phyloP scores from a whole-genome alignment of 352 stramenopile genomes.

The Phytophthora pistaciae region DNA sequence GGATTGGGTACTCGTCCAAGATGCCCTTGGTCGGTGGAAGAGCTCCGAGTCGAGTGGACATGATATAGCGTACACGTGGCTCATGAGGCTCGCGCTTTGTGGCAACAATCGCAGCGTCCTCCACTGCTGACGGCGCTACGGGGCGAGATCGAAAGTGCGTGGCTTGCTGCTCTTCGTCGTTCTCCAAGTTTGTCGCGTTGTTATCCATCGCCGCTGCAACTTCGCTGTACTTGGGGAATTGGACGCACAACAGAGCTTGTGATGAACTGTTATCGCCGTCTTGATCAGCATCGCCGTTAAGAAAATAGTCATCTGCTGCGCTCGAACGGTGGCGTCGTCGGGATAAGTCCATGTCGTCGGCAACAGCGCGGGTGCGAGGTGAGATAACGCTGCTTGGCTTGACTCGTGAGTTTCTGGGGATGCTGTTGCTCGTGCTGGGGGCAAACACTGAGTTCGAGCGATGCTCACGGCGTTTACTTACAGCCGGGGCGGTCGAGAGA shows the following conservation, averaged over 20 bases:
- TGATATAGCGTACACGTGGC: constrained; percentile 76
- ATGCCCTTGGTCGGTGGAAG: constrained; percentile 70
- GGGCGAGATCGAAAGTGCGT: constrained; percentile 67
- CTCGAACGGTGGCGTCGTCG: constrained; percentile 5
- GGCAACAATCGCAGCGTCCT: constrained; percentile 44
- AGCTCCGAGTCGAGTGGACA: constrained; percentile 61
- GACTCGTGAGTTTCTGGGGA: constrained; percentile 8
- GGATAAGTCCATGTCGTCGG: constrained; percentile 14
- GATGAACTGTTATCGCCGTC: constrained; percentile 3
- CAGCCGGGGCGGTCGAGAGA: not conserved
- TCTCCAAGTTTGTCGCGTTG: constrained; percentile 17
- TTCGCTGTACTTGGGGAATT: constrained; percentile 25
- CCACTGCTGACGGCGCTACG: constrained; percentile 42
- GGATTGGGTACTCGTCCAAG: constrained; percentile 78
- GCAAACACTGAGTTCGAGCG: constrained; percentile 19
- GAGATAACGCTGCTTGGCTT: constrained; percentile 39
- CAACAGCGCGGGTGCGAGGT: constrained; percentile 24
- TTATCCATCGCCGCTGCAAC: constrained; percentile 1
- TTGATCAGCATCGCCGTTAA: not conserved
- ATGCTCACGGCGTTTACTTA: constrained; percentile 9
- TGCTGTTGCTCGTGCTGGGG: not conserved
- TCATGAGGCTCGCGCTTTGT: constrained; percentile 44
- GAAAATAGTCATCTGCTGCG: constrained; percentile 1
- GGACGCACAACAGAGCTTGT: constrained; percentile 8
- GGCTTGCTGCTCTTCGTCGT: constrained; percentile 52